phyloP scores from a whole-genome alignment of 2,329 filamentous ascomycete species.

The Epichloe sibirici region DNA sequence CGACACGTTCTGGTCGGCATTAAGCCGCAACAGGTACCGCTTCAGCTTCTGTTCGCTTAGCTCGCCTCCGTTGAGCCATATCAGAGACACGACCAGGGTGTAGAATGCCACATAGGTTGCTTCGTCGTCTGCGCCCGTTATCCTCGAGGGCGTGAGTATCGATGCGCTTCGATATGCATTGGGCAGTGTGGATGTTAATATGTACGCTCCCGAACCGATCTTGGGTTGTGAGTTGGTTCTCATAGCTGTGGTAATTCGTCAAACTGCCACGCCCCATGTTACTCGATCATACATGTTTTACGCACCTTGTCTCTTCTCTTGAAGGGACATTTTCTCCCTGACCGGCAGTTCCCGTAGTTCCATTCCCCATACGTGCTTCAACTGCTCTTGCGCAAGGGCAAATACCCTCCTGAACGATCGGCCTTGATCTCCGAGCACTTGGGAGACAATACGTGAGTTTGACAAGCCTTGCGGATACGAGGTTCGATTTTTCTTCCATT shows the following conservation, averaged over 20 bases:
- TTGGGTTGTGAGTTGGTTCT: constrained; percentile 38
- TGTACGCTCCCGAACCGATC: constrained; percentile 56
- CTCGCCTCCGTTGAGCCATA: constrained; percentile 60
- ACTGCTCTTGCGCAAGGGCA: constrained; percentile 57
- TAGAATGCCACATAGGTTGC: constrained; percentile 74
- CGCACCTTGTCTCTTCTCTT: constrained; percentile 62
- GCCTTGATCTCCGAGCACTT: constrained; percentile 59
- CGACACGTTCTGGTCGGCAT: constrained; percentile 63
- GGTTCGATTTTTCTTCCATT: neutral
- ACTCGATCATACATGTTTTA: neutral
- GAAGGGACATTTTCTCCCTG: constrained; percentile 68
- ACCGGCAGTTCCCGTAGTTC: constrained; percentile 72
- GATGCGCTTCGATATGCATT: constrained; percentile 49
- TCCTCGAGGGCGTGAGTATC: constrained; percentile 57
- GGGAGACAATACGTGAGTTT: neutral
- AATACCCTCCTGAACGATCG: constrained; percentile 70
- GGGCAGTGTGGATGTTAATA: constrained; percentile 64
- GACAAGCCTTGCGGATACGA: neutral
- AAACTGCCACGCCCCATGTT: too few species aligned
- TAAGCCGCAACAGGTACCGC: constrained; percentile 61
- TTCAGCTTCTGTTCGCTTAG: constrained; percentile 69
- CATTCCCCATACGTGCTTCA: constrained; percentile 78
- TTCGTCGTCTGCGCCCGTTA: constrained; percentile 55
- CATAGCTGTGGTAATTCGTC: constrained; percentile 20
- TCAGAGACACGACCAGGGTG: constrained; percentile 65